phyloP scores from a whole-genome alignment of 108 stramenopile species.

The Cyclotella sp. region DNA sequence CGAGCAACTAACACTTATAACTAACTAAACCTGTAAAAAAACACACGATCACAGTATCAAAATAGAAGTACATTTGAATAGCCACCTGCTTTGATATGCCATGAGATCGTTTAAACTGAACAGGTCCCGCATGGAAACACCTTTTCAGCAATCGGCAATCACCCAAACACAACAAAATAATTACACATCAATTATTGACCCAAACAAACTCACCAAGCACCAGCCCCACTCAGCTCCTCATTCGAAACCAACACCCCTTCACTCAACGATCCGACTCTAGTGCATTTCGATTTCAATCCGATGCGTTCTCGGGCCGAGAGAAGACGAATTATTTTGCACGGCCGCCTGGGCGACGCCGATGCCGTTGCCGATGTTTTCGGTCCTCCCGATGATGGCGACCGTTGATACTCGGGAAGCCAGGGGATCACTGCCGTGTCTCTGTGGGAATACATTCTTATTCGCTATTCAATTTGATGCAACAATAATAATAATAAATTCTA shows the following conservation, averaged over 20 bases:
- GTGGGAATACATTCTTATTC: conserved; percentile 1
- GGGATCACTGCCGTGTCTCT: conserved; percentile 8
- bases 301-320: conserved; percentile 28
- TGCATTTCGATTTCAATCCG: conserved; percentile 11
- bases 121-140: neutral
- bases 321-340: conserved; percentile 15
- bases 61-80: no score
- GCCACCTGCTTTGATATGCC: no score
- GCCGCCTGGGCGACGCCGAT: neutral
- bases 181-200: neutral
- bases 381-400: neutral
- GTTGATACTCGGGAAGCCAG: conserved; percentile 3
- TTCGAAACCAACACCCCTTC: conserved; percentile 13
- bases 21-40: no score
- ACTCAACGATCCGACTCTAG: conserved; percentile 3
- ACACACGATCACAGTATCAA: no score
- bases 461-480: no score
- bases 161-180: neutral
- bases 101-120: no score
- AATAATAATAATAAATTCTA: no score
- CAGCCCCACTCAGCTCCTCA: conserved; percentile 1
- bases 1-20: no score
- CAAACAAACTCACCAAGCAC: conserved; percentile 11
- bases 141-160: neutral
- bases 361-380: neutral